These are phyloP conservation scores for Aspergillus sclerotioniger DNA, from an alignment of 495 filamentous ascomycete species.

Conservation along the genomic window DNA sequence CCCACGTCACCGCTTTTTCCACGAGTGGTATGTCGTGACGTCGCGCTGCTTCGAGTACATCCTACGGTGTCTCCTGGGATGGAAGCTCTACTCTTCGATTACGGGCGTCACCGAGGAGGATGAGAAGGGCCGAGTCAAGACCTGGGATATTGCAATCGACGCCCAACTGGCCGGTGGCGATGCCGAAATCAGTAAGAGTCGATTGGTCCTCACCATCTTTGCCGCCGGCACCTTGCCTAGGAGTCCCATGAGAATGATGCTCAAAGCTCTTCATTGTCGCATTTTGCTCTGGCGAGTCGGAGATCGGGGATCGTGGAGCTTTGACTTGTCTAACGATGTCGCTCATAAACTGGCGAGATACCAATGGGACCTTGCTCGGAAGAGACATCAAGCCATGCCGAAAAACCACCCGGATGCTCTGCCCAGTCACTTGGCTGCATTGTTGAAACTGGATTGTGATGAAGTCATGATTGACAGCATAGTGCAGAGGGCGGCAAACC, in stretches of 20 bases:
- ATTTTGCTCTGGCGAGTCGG: slow-evolving; percentile 80
- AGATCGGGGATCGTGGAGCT: slow-evolving; percentile 58
- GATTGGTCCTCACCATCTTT: slow-evolving; percentile 81
- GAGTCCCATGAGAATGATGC: slow-evolving; percentile 82
- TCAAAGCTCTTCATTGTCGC: slow-evolving; percentile 88
- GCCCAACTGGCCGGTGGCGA: slow-evolving; percentile 95
- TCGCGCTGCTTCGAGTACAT: slow-evolving; percentile 80
- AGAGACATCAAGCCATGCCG: slow-evolving; percentile 58
- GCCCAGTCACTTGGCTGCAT: slow-evolving; percentile 68
- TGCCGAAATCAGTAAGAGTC: slow-evolving; percentile 81
- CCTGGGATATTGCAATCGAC: slow-evolving; percentile 92
- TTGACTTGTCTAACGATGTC: slow-evolving; percentile 59
- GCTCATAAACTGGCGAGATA: slow-evolving; percentile 66
- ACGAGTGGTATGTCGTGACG: slow-evolving; percentile 77
- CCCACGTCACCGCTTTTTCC: slow-evolving; percentile 79
- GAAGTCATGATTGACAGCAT: slow-evolving; percentile 74
- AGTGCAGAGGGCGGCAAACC: slow-evolving; percentile 83
- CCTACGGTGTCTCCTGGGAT: slow-evolving; percentile 73
- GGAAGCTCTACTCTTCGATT: slow-evolving; percentile 68
- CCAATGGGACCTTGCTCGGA: slow-evolving; percentile 78
- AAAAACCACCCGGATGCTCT: slow-evolving; percentile 62
- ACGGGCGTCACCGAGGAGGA: slow-evolving; percentile 82
- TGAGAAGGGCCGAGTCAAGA: slow-evolving; percentile 82
- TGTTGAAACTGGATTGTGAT: slow-evolving; percentile 75
- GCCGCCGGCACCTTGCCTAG: slow-evolving; percentile 85